Base-by-base conservation (phyloP, 108 stramenopile species). In the Nitzschia putrida region DNA sequence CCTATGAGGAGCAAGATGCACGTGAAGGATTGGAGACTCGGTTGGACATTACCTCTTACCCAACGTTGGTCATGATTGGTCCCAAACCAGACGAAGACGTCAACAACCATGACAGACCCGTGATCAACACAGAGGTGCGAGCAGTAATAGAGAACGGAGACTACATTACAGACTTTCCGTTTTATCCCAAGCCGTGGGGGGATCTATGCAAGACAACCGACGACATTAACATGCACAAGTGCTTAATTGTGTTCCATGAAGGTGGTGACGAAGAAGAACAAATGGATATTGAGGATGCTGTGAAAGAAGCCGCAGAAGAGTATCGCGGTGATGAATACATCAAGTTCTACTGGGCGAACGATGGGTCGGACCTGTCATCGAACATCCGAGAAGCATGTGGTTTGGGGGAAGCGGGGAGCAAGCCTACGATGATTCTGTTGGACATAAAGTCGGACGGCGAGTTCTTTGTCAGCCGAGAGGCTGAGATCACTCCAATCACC, bases 81-180 rank as follows among this genome's bases (percentile, higher is more conserved):
- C 76, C 81, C 3, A 64, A 40, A 34, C 74, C 74, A 10, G 43
- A 42, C 14, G 73, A 71, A 43, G 80, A 70, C 4, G 74, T 67
- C 14, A 76, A 68, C n/a, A 34, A 53, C 0, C n/a, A 49, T 5
- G 78, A 88, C 18, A 64, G 86, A 16, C 61, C 68, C 21, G 47
- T 87, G 7, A 76, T 90, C 67, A 87, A 83, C 49, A 74, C 73
- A 3, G 74, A 77, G 61, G 71, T 79, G 34, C 76, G 89, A 14
- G 71, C 68, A 21, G 74, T 77, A 22, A 78, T 87, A n/a, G 76
- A 81, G 66, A 70, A 60, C 16, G 85, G 74, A 25, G 78, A 77
- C 52, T 80, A 83, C 60, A 77, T 82, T 11, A 71, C 70, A 18
- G 83, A 84, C 53, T 90, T 90, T 56, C 89, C 89, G 8, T 90